Base-by-base conservation (phyloP, 305 asterid genomes). In the Fraxinus floribunda region DNA sequence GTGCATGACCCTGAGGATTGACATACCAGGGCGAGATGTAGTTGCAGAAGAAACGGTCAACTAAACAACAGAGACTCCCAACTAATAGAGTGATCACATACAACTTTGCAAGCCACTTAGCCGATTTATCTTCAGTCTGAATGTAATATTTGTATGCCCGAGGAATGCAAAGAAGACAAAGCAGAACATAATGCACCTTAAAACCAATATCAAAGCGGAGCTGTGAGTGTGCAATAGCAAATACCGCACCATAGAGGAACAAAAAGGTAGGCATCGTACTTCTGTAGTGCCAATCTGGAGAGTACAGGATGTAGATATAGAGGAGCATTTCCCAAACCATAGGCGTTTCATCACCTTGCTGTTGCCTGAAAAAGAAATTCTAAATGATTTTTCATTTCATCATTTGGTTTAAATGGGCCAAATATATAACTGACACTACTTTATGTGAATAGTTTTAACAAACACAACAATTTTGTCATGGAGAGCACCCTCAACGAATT, bases 271-370 rank as follows among this genome's bases (percentile, higher is more conserved):
- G 98, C 98, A 93, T 95, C 5, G 98, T 93, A 83, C 97, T 93
- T 71, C 94, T 89, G 70, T 95, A 95, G 78, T 95, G 98, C 98
- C 98, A 95, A 81, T 95, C 98, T 7, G 98, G 98, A 20, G 98
- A 95, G 89, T 95, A 93, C 83, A 94, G 91, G 80, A 94, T 94
- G 91, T 93, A 94, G 62, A 94, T 90, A 73, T 93, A 94, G 11
- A 94, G 94, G 78, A 94, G 98, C 98, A 92, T 94, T 89, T 94
- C 98, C 98, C 98, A 94, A 79, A 94, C 97, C 98, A 94, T 94
- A 38, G 98, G 98, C 1, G 97, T 94, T 89, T 94, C 98, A 76
- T 94, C 98, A 32, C 95, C 96, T 85, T 90, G 98, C 82, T 94
- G 98, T 87, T 93, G 97, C 94, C 97, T 94, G 71, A 78, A 82